These are phyloP conservation scores for Colletotrichum brevisporum DNA, from an alignment of 2,329 filamentous ascomycete species.

Conservation along the genomic window DNA sequence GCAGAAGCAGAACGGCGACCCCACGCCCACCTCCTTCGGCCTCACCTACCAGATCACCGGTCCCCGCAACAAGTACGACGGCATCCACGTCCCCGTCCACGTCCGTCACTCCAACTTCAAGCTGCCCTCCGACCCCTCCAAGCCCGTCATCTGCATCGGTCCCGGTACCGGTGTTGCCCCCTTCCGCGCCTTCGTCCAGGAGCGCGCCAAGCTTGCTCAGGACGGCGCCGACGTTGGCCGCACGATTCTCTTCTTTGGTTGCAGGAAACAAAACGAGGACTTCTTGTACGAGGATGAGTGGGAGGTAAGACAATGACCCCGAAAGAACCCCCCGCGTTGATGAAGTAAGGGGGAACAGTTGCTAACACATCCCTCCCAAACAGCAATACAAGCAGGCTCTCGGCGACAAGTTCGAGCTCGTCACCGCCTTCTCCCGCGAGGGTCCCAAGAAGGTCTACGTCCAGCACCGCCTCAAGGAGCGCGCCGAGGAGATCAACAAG, in stretches of 20 bases:
- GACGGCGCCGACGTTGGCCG: slow-evolving; percentile 87
- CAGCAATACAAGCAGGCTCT: slow-evolving; percentile 87
- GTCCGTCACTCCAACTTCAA: slow-evolving; percentile 99
- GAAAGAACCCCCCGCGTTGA: no score
- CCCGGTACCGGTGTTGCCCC: slow-evolving; percentile 97
- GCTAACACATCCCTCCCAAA: slow-evolving; percentile 15
- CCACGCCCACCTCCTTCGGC: slow-evolving; percentile 84
- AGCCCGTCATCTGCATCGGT: slow-evolving; percentile 95
- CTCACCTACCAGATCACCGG: slow-evolving; percentile 89
- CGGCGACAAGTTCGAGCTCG: slow-evolving; percentile 89
- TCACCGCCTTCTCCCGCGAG: slow-evolving; percentile 97
- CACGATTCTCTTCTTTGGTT: slow-evolving; percentile 95
- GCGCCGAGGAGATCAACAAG: slow-evolving; percentile 86
- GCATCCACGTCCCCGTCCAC: slow-evolving; percentile 94
- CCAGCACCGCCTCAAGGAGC: slow-evolving; percentile 90
- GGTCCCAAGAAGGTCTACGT: slow-evolving; percentile 93
- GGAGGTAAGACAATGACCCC: slow-evolving; percentile 74
- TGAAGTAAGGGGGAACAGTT: not conserved
- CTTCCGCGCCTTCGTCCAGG: slow-evolving; percentile 95
- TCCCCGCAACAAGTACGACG: slow-evolving; percentile 96
- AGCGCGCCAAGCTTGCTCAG: slow-evolving; percentile 86
- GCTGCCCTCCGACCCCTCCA: slow-evolving; percentile 92
- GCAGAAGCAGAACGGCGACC: slow-evolving; percentile 94
- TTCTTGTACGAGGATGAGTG: slow-evolving; percentile 94
- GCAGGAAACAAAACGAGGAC: slow-evolving; percentile 88